Base-by-base conservation (phyloP, 305 asterid genomes). In the Vinca major region DNA sequence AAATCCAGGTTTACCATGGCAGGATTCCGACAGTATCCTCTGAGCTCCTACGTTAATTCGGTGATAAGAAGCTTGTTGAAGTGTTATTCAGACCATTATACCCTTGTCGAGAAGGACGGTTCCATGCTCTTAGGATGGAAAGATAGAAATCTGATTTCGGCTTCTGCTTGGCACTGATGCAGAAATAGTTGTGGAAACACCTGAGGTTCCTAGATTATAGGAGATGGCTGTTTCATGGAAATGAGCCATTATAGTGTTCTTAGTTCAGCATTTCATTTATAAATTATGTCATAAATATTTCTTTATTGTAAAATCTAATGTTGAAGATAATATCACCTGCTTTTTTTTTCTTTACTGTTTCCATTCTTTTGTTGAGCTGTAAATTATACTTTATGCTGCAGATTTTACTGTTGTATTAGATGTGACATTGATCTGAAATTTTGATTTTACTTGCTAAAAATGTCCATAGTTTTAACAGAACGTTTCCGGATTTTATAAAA, bases 61-160 rank as follows among this genome's bases (percentile, higher is more conserved):
- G 95, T 88, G 53, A 88, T 88, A 9, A 71, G 82, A 81, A 73
- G 80, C 3, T 76, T 90, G 73, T 26, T 90, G 80, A 76, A 71
- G 78, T 77, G 82, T 71, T 86, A 88, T 69, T 85, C 94, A 0
- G 95, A 86, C 74, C 84, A 86, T 65, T 88, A 88, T 74, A 85
- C 87, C 11, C 71, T 88, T 17, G 62, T 84, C 73, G 97, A 90
- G 85, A 81, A 61, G 67, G 92, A 88, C 69, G 96, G 95, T 1
- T 87, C 82, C 12, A 80, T 86, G 92, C 66, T 90, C 49, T 60
- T 90, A 71, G 97, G 97, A 45, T 90, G 97, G 97, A 86, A 86
- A 74, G 84, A 80, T 36, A 81, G 97, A 78, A 84, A 84, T 73
- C 77, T 90, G 60, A 73, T 90, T 39, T 88, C 97, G 0, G 94